Evolutionary conservation across 345 rosid genomes (phyloP), one percentile per base, ranked within the genome.

Genomic region (Leavenworthia alabamica): DNA sequence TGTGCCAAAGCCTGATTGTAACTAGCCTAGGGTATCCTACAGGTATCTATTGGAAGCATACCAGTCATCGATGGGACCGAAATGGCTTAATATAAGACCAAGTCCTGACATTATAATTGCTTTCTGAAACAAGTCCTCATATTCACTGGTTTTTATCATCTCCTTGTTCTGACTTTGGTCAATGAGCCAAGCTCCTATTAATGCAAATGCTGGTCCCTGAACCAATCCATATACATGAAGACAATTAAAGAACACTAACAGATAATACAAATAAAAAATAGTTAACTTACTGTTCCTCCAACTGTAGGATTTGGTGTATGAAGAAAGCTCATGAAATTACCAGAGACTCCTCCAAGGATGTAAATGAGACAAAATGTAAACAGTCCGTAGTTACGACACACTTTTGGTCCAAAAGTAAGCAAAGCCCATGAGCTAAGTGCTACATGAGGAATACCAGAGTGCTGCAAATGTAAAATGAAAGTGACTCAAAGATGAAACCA

Each of bases 151-250:
- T 33, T 73, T 51, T 16, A 66, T 66, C 43, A 75, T 72, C 57
- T 68, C 86, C 62, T 78, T 86, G 81, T 82, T 83, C 62, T 84
- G 96, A 48, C 20, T 23, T 54, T 88, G 92, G 64, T 81, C 83
- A 1, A 83, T 77, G 3, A 88, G 85, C 95, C 98, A 88, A 27
- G 98, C 95, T 67, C 98, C 96, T 42, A 91, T 86, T 62, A 91
- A 49, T 3, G 87, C 84, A 70, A 88, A 90, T 48, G 82, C 73
- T 29, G 97, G 94, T 52, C 89, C 96, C 97, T 86, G 77, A 54
- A 78, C 53, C 11, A 15, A 64, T 1, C 46, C 45, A 15, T 33
- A 39, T 55, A 39, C 2, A 4, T 24, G 0, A 56, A 14, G 7
- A 6, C 0, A 27, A 20, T 50, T 39, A 46, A 46, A 46, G 14